Conservation (phyloP, 169 alveolate genomes). For the Perkinsus chesapeaki region DNA sequence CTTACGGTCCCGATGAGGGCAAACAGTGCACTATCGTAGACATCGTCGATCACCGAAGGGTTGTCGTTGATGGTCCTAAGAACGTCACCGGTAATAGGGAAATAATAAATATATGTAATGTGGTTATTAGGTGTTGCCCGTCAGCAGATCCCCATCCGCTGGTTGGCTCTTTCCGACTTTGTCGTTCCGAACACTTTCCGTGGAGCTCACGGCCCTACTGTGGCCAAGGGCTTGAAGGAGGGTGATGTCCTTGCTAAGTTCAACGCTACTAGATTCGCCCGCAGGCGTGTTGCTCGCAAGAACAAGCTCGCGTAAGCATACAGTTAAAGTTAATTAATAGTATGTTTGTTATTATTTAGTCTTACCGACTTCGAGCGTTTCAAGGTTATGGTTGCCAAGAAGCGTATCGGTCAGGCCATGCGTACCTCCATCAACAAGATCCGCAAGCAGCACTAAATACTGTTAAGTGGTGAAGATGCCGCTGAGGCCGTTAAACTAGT, state of each 20-base stretch:
- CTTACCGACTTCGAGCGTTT: constrained; percentile 70
- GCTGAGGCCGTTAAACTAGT: not conserved
- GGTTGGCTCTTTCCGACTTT: constrained; percentile 44
- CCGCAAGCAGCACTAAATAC: not conserved
- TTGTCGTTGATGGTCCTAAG: constrained; percentile 64
- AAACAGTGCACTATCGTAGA: constrained; percentile 73
- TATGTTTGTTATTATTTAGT: not conserved
- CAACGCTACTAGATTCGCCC: constrained; percentile 57
- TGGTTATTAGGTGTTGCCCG: constrained; percentile 13
- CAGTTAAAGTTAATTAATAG: not conserved
- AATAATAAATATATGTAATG: not conserved
- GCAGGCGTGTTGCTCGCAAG: constrained; percentile 51
- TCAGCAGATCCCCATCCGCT: constrained; percentile 65
- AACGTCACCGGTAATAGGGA: not conserved
- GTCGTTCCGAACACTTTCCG: constrained; percentile 1
- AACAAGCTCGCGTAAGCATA: constrained; percentile 27
- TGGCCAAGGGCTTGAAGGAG: constrained; percentile 48
- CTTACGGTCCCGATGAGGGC: constrained; percentile 80
- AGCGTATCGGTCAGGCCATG: constrained; percentile 18
- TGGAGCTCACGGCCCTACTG: not conserved
- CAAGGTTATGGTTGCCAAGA: constrained; percentile 54
- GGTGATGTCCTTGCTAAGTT: constrained; percentile 52
- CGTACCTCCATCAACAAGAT: not conserved
- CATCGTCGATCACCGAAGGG: constrained; percentile 60
- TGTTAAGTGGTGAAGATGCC: not conserved